Conservation (phyloP, 2,329 filamentous ascomycete genomes). For the Teratosphaeriaceae sp. region DNA sequence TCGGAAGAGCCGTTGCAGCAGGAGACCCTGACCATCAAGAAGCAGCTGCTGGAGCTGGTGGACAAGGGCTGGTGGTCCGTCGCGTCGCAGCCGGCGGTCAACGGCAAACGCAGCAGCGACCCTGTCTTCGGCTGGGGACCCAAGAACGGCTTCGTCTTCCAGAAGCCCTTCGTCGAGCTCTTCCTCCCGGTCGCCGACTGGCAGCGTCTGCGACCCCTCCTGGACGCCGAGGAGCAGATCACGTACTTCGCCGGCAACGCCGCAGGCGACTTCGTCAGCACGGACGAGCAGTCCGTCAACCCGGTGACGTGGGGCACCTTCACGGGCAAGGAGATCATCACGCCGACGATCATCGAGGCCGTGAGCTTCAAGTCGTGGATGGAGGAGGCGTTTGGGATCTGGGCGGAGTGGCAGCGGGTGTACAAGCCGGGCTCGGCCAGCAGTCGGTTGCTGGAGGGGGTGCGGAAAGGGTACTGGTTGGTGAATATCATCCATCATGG, state of each 20-base stretch:
- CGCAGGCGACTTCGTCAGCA: slow-evolving; percentile 69
- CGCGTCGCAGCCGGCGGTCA: slow-evolving; percentile 89
- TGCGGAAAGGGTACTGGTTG: slow-evolving; percentile 70
- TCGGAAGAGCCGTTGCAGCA: slow-evolving; percentile 81
- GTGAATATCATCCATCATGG: slow-evolving; percentile 87
- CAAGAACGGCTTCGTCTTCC: slow-evolving; percentile 87
- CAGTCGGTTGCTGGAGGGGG: slow-evolving; percentile 60
- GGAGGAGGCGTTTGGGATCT: slow-evolving; percentile 94
- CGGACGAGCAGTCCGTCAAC: slow-evolving; percentile 63
- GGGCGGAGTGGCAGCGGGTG: slow-evolving; percentile 86
- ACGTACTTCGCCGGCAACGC: slow-evolving; percentile 85
- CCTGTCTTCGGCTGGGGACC: slow-evolving; percentile 90
- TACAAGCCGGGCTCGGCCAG: slow-evolving; percentile 70
- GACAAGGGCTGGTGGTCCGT: slow-evolving; percentile 91
- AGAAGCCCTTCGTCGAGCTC: slow-evolving; percentile 96
- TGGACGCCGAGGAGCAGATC: slow-evolving; percentile 61
- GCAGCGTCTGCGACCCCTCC: slow-evolving; percentile 55
- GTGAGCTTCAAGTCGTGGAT: slow-evolving; percentile 91
- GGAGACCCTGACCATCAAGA: slow-evolving; percentile 76
- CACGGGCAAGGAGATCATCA: slow-evolving; percentile 89
- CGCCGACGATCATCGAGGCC: slow-evolving; percentile 93
- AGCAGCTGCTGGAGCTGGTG: slow-evolving; percentile 70
- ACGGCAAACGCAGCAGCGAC: slow-evolving; percentile 71
- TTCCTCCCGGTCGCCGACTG: slow-evolving; percentile 76
- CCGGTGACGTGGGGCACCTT: slow-evolving; percentile 97